Conservation (phyloP, 1,284 basidiomycete genomes). For the Sporisorium scitamineum region DNA sequence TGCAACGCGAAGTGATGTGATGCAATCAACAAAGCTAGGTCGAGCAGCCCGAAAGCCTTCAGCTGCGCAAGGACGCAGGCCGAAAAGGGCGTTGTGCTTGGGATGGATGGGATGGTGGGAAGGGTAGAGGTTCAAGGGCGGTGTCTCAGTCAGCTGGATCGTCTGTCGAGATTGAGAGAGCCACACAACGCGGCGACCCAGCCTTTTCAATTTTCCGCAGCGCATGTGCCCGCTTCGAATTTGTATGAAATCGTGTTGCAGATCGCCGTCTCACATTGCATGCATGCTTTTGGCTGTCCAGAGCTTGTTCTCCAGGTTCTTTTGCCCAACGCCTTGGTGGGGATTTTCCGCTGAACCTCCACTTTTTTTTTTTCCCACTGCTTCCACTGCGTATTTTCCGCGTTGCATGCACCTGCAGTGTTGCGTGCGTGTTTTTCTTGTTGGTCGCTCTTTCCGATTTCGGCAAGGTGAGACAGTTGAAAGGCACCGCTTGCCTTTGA, state of each 20-base stretch:
- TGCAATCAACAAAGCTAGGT: background rate
- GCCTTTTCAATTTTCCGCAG: too few species aligned
- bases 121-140: background rate
- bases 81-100: too few species aligned
- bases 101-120: too few species aligned
- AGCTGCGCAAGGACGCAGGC: too few species aligned
- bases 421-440: background rate
- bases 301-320: too few species aligned
- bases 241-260: background rate
- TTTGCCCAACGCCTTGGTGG: background rate
- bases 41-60: too few species aligned
- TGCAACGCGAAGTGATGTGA: conserved; percentile 14
- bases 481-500: too few species aligned
- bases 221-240: background rate
- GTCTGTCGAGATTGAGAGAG: background rate
- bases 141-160: conserved; percentile 1
- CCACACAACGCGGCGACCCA: too few species aligned
- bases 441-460: background rate
- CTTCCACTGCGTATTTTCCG: too few species aligned
- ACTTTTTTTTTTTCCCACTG: background rate
- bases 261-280: background rate
- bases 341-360: background rate
- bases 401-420: background rate
- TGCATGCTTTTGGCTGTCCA: too few species aligned
- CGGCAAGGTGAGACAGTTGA: background rate